Percentiles rank a stretch among this genome's conserved stretches.
Conservation (phyloP, 352 stramenopile species). For the Aphanomyces stellatus region DNA sequence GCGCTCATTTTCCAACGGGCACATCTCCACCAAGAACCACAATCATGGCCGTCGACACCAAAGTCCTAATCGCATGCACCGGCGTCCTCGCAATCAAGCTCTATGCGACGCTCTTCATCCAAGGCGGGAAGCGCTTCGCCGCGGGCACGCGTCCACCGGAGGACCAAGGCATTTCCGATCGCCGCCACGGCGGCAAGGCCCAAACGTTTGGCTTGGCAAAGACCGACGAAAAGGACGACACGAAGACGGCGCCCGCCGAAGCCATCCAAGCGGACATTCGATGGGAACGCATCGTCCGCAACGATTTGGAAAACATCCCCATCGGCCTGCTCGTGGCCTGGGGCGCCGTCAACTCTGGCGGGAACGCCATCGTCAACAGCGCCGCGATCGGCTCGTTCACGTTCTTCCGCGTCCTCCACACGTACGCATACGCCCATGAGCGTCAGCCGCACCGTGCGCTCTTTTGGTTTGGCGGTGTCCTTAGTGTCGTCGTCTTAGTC, state of each 20-base stretch:
- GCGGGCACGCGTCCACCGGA: slow-evolving; percentile 33
- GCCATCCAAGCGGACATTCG: slow-evolving; percentile 22
- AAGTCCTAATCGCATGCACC: slow-evolving; percentile 33
- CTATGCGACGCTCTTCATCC: slow-evolving; percentile 27
- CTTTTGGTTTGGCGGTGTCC: slow-evolving; percentile 3
- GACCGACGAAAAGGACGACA: slow-evolving; percentile 14
- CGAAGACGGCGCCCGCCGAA: not conserved
- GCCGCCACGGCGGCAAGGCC: slow-evolving; percentile 25
- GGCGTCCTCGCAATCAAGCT: slow-evolving; percentile 39
- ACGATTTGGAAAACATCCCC: slow-evolving; percentile 54
- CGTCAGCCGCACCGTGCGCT: slow-evolving; percentile 31
- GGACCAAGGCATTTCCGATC: slow-evolving; percentile 27
- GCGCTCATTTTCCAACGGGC: too few relatives aligned
- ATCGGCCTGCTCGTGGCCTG: slow-evolving; percentile 40
- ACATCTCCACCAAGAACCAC: too few relatives aligned
- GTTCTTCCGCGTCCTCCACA: slow-evolving; percentile 27
- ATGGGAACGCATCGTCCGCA: slow-evolving; percentile 42
- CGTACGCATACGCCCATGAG: slow-evolving; percentile 33
- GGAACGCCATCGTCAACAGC: slow-evolving; percentile 35
- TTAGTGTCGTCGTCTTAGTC: not conserved
- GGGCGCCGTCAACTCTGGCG: slow-evolving; percentile 33
- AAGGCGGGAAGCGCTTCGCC: slow-evolving; percentile 30
- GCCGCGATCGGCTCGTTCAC: slow-evolving; percentile 35
- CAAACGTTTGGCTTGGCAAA: slow-evolving; percentile 29
- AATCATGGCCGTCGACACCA: slow-evolving; percentile 22